Conservation (phyloP, 73 alveolate species). For the Paramecium sexaurelia region DNA sequence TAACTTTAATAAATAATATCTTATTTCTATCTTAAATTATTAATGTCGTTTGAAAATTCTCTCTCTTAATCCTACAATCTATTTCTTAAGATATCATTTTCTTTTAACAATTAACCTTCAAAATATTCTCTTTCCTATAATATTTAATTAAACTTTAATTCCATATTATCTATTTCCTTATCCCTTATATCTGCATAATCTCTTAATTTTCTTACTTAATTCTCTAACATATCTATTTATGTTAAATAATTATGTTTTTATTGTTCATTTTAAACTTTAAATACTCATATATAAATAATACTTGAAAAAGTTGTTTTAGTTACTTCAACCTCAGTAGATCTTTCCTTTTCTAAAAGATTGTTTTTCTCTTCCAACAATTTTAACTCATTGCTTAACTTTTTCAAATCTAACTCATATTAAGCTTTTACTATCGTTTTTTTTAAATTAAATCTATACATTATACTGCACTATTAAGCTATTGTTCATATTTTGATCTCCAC, state of each 20-base stretch:
- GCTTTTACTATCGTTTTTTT: not conserved
- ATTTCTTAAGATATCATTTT: not conserved
- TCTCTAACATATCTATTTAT: not conserved
- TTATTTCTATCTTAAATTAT: conserved; percentile 12
- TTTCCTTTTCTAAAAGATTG: conserved; percentile 4
- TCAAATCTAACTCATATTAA: conserved; percentile 33
- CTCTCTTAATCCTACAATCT: not conserved
- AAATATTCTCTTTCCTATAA: not conserved
- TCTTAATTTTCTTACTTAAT: not conserved
- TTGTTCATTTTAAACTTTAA: conserved; percentile 13
- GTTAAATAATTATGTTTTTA: not conserved
- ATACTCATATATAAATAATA: not conserved
- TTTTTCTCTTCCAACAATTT: conserved; percentile 10
- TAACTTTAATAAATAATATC: not conserved
- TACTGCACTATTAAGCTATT: conserved; percentile 5
- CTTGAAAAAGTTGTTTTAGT: conserved; percentile 19
- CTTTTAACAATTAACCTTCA: not conserved
- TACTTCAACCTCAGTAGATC: not conserved
- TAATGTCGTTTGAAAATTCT: not conserved
- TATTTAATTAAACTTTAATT: not conserved
- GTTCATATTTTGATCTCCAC: conserved; percentile 22
- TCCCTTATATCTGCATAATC: conserved; percentile 48
- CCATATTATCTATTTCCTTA: conserved; percentile 15
- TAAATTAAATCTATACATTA: not conserved
- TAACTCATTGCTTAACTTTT: not conserved